These are phyloP conservation scores for Agaricus sinodeliciosus DNA, from an alignment of 768 basidiomycete species.

Conservation along the genomic window DNA sequence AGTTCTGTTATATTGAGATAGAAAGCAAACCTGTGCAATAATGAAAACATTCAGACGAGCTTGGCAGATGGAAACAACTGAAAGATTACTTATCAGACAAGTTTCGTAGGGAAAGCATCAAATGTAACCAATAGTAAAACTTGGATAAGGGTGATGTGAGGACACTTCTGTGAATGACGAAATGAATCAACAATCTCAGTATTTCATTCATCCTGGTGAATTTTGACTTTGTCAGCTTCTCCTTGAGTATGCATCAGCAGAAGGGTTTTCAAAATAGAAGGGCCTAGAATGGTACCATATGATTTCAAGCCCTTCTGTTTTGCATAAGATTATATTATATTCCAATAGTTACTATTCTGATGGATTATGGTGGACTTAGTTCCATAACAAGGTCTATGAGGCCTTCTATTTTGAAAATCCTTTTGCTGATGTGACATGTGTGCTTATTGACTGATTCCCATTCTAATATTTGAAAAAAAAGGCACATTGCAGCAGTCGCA, in stretches of 20 bases:
- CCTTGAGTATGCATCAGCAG: not conserved
- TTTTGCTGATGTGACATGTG: no score
- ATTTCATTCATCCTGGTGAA: conserved; percentile 29
- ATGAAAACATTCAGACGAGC: not conserved
- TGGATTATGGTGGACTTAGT: no score
- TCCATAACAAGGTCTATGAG: no score
- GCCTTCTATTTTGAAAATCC: no score
- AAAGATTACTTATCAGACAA: conserved; percentile 29
- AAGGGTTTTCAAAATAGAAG: no score
- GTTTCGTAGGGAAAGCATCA: conserved; percentile 25
- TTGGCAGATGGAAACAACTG: not conserved
- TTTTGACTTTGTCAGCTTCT: not conserved
- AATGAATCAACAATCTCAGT: conserved; percentile 33
- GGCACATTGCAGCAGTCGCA: conserved; percentile 39
- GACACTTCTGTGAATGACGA: conserved; percentile 34
- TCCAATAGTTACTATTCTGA: no score
- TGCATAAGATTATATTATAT: no score
- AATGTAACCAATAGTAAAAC: conserved; percentile 33
- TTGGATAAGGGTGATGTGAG: conserved; percentile 40
- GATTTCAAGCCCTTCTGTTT: no score
- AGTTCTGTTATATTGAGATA: conserved; percentile 43
- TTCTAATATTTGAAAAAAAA: conserved; percentile 30
- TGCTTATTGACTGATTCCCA: conserved; percentile 30
- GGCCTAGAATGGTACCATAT: no score
- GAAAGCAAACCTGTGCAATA: conserved; percentile 32